A percentile compares a stretch with the other conserved stretches of the same genome.
phyloP scores from a whole-genome alignment of 108 stramenopile genomes.

The Aurantiochytrium sp. region DNA sequence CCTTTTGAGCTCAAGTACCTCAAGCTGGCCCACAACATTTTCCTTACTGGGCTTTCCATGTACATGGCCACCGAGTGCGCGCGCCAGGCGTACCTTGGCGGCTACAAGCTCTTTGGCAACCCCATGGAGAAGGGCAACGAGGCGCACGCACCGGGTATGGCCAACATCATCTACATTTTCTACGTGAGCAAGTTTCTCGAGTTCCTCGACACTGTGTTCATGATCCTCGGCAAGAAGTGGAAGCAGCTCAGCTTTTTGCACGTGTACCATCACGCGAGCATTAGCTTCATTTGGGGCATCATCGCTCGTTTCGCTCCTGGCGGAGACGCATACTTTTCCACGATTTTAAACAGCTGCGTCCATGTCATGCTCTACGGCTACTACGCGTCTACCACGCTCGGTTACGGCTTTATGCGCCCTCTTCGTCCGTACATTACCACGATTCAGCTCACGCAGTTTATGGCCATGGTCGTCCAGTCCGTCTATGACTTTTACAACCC shows the following conservation, averaged over 20 bases:
- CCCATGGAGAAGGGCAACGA: conserved; percentile 45
- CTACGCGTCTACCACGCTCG: conserved; percentile 48
- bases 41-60: conserved; percentile 91
- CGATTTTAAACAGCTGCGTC: conserved; percentile 92
- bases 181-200: conserved; percentile 96
- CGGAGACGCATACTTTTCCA: conserved; percentile 90
- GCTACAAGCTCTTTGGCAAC: conserved; percentile 75
- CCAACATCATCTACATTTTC: conserved; percentile 88
- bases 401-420: conserved; percentile 94
- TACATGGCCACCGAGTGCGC: conserved; percentile 96
- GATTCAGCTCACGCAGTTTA: conserved; percentile 90
- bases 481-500: conserved; percentile 57
- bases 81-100: conserved; percentile 74
- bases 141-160: conserved; percentile 64
- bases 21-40: conserved; percentile 94
- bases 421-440: conserved; percentile 92
- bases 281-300: conserved; percentile 96
- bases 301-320: conserved; percentile 75
- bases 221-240: conserved; percentile 94
- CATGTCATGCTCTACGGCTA: conserved; percentile 99
- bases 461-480: conserved; percentile 94
- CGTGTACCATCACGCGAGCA: conserved; percentile 98
- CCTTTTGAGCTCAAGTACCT: conserved; percentile 76
- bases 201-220: conserved; percentile 98
- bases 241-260: conserved; percentile 95